Percentiles rank a stretch among this genome's conserved stretches.
Evolutionary conservation across 768 basidiomycete species (phyloP).

Genomic region (Tephrocybe sp.): DNA sequence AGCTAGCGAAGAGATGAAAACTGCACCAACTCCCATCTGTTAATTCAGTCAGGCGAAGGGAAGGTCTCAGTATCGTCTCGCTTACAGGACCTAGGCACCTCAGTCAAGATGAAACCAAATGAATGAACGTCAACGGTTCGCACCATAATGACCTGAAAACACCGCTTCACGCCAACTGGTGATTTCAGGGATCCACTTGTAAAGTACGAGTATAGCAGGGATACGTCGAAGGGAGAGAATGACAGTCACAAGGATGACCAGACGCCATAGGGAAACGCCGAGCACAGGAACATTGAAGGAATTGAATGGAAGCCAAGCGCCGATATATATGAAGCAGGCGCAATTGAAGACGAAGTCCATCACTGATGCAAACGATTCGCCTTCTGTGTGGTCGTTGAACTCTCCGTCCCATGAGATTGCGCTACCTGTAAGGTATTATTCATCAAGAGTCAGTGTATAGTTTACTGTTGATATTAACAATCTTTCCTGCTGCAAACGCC

Average conservation of each 20-base stretch:
- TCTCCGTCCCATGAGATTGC: slow-evolving; percentile 88
- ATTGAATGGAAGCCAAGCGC: slow-evolving; percentile 79
- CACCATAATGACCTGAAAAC: slow-evolving; percentile 90
- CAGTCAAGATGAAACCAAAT: background rate
- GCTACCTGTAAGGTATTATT: background rate
- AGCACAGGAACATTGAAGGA: slow-evolving; percentile 53
- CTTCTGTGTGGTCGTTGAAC: slow-evolving; percentile 78
- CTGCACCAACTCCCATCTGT: slow-evolving; percentile 87
- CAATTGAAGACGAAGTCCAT: slow-evolving; percentile 86
- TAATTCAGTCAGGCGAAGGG: background rate
- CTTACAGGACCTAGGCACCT: slow-evolving; percentile 49
- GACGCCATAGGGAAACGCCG: slow-evolving; percentile 66
- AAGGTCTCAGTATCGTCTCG: slow-evolving; percentile 3
- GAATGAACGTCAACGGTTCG: slow-evolving; percentile 6
- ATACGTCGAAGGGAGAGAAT: slow-evolving; percentile 79
- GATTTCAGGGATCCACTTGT: slow-evolving; percentile 87
- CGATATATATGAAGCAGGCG: slow-evolving; percentile 77
- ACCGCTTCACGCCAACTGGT: slow-evolving; percentile 81
- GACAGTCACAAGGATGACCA: slow-evolving; percentile 61
- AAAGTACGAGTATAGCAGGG: slow-evolving; percentile 72
- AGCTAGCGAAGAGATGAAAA: slow-evolving; percentile 83
- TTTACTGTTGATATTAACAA: background rate
- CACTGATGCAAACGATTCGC: slow-evolving; percentile 84
- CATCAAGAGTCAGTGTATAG: slow-evolving; percentile 7
- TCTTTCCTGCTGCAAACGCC: slow-evolving; percentile 74